These are phyloP conservation scores for Chrysopogon serrulatus DNA, from an alignment of 176 grass and related monocot species.

Conservation along the genomic window DNA sequence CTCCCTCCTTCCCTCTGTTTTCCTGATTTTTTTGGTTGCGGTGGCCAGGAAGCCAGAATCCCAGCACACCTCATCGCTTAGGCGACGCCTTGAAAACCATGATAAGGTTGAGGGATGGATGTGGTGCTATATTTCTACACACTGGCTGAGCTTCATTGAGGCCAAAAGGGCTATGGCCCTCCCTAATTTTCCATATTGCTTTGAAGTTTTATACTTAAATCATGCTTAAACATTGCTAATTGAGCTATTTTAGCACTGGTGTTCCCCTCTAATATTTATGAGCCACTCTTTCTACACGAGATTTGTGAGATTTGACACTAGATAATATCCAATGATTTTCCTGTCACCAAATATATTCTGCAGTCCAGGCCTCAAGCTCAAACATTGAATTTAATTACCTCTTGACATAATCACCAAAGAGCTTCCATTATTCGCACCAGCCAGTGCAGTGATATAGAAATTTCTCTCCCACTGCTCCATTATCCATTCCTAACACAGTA, in stretches of 20 bases:
- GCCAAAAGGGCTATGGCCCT: not conserved
- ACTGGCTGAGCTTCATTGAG: not conserved
- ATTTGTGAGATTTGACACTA: not conserved
- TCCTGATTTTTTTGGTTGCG: too few relatives aligned
- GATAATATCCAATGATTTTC: not conserved
- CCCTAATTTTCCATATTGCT: not conserved
- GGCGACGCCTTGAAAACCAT: not conserved
- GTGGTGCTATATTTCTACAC: not conserved
- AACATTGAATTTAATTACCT: constrained; percentile 67
- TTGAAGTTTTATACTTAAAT: not conserved
- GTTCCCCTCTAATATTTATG: not conserved
- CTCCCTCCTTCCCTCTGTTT: too few relatives aligned
- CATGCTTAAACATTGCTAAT: not conserved
- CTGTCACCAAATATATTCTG: constrained; percentile 2
- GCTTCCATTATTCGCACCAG: constrained; percentile 64
- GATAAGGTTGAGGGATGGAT: not conserved
- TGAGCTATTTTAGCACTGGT: not conserved
- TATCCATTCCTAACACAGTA: constrained; percentile 83
- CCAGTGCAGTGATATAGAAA: constrained; percentile 84
- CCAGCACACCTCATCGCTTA: not conserved
- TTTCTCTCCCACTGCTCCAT: constrained; percentile 99
- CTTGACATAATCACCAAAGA: constrained; percentile 97
- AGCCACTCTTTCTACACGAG: not conserved
- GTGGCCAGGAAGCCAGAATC: not conserved
- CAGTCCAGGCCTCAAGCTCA: constrained; percentile 24